Percentiles rank a stretch among this genome's conserved stretches.
phyloP scores from a whole-genome alignment of 495 filamentous ascomycete genomes.

The Xeromyces bisporus region DNA sequence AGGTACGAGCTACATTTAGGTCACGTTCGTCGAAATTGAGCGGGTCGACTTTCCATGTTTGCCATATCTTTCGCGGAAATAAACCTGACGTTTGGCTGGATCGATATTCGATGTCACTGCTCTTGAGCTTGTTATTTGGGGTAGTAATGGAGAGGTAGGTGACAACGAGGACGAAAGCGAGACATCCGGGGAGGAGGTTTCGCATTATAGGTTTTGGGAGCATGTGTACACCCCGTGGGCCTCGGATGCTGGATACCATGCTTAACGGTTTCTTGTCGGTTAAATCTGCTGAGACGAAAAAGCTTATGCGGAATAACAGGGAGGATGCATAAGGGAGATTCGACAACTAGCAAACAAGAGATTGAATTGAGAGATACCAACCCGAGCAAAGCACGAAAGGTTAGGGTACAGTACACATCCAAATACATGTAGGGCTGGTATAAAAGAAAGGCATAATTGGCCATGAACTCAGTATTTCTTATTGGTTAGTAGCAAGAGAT shows the following conservation, averaged over 20 bases:
- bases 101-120: constrained; percentile 7
- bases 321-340: too few species aligned
- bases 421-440: too few species aligned
- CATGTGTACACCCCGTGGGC: background rate
- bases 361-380: too few species aligned
- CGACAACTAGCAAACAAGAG: too few species aligned
- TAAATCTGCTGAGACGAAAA: too few species aligned
- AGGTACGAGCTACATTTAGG: constrained; percentile 32
- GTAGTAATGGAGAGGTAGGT: constrained; percentile 17
- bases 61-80: constrained; percentile 45
- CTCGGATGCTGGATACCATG: constrained; percentile 1
- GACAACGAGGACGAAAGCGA: constrained; percentile 14
- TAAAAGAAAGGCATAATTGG: too few species aligned
- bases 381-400: too few species aligned
- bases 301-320: too few species aligned
- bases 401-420: too few species aligned
- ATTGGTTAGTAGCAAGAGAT: too few species aligned
- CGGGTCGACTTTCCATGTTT: constrained; percentile 48
- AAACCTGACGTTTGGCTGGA: constrained; percentile 4
- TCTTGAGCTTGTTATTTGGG: constrained; percentile 6
- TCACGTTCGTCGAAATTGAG: constrained; percentile 40
- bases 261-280: constrained; percentile 1
- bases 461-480: too few species aligned
- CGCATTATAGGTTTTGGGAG: background rate
- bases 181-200: constrained; percentile 6